Evolutionary conservation across 495 filamentous ascomycete species (phyloP).

Genomic region (Neurospora sp.): DNA sequence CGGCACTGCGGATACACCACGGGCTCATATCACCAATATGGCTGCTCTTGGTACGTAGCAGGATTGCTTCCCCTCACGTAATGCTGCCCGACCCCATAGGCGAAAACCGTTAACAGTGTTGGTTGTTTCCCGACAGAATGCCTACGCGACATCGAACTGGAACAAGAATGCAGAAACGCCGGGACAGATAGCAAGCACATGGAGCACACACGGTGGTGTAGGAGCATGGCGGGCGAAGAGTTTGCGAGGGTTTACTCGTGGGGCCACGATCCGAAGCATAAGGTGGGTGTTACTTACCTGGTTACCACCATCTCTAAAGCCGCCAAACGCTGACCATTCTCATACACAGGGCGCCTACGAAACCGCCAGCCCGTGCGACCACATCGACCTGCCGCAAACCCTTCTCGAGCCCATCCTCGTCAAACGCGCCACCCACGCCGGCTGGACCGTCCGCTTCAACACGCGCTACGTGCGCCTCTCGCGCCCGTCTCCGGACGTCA

Average conservation of each 20-base stretch:
- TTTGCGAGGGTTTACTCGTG: conserved; percentile 43
- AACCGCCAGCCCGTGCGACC: conserved; percentile 35
- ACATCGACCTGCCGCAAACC: conserved; percentile 42
- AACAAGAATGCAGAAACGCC: conserved; percentile 26
- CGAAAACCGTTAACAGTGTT: not conserved
- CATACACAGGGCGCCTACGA: conserved; percentile 42
- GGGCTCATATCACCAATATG: conserved; percentile 47
- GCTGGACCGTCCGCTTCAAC: conserved; percentile 36
- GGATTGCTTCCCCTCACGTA: not conserved
- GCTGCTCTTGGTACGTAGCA: conserved; percentile 15
- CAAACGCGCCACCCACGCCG: conserved; percentile 29
- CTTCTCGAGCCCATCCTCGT: conserved; percentile 42
- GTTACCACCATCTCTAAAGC: too few species aligned
- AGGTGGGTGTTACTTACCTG: conserved; percentile 13
- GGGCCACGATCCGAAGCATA: conserved; percentile 40
- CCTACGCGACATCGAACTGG: conserved; percentile 43
- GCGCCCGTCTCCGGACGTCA: conserved; percentile 17
- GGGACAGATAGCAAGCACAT: conserved; percentile 31
- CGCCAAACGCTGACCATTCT: conserved; percentile 1
- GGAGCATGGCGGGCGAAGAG: conserved; percentile 45
- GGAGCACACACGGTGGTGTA: conserved; percentile 44
- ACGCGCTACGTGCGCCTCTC: conserved; percentile 28
- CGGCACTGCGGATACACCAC: conserved; percentile 41
- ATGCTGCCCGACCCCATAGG: not conserved
- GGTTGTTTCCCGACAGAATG: conserved; percentile 23